Percentiles rank a stretch among this genome's conserved stretches.
phyloP scores from a whole-genome alignment of 768 basidiomycete species.

The Lactifluus piperatus region DNA sequence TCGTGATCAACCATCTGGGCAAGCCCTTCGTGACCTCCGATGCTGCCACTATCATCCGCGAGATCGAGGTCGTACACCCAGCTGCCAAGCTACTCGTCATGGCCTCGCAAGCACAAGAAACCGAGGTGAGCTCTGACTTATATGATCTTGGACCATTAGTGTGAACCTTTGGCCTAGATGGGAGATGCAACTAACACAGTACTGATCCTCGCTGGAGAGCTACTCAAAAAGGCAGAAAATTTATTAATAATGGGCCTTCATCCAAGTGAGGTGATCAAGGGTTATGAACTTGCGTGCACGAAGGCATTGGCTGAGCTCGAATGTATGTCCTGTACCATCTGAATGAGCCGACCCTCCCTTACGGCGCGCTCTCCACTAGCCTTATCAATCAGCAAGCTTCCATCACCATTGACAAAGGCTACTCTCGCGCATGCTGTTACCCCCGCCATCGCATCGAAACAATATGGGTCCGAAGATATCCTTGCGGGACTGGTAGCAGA shows the following conservation, averaged over 20 bases:
- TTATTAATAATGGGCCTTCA: constrained; percentile 95
- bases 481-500: constrained; percentile 83
- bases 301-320: constrained; percentile 86
- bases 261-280: constrained; percentile 90
- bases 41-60: constrained; percentile 96
- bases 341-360: neutral
- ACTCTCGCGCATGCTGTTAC: constrained; percentile 70
- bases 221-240: constrained; percentile 88
- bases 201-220: constrained; percentile 89
- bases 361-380: constrained; percentile 32
- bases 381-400: constrained; percentile 60
- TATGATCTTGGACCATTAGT: neutral
- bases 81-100: constrained; percentile 99
- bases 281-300: constrained; percentile 83
- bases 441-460: constrained; percentile 93
- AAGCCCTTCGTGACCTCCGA: constrained; percentile 96
- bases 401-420: constrained; percentile 59
- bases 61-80: constrained; percentile 97
- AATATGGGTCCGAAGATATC: constrained; percentile 87
- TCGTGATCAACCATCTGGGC: constrained; percentile 95
- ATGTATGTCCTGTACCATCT: constrained; percentile 46
- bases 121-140: constrained; percentile 54
- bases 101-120: constrained; percentile 94
- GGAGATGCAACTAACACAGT: constrained; percentile 96
- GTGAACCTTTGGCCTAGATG: constrained; percentile 43